Evolutionary conservation across 2,329 filamentous ascomycete species (phyloP), one percentile per base, ranked within the genome.

Genomic region (Aspergillus aculeatinus): DNA sequence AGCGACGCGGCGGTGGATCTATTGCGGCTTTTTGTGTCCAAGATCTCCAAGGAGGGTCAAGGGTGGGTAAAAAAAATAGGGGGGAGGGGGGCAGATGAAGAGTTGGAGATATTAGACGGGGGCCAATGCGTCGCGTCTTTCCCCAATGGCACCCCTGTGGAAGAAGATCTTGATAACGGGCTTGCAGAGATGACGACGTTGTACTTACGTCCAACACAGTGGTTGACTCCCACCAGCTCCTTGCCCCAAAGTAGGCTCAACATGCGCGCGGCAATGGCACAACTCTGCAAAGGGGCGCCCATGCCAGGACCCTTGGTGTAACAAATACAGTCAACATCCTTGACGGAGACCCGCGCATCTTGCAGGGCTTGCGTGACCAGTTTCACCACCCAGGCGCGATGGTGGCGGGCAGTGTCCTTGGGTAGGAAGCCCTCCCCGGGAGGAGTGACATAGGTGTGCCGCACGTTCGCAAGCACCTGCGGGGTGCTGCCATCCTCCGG

Each of bases 251-350:
- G 83, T 60, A 96, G 79, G 48, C 87, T 83, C 33, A 98, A 80
- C 63, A 90, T 91, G 61, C 95, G 85, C 21, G 93, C 95, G 1
- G 88, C 93, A 39, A 98, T 81, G 33, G 94, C 94, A 14, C 96
- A 92, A 62, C 88, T 88, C 63, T 93, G 90, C 29, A 99, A 82
- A 7, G 95, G 95, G 44, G 92, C 94, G 60, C 95, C 95, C 95
- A 99, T 99, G 0, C 95, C 95, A 0, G 95, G 95, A 0, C 95
- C 95, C 72, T 90, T 89, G 2, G 95, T 99, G 80, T 94, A 99
- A 83, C 93, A 97, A 68, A 99, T 89, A 77, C 92, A 96, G 76
- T 94, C 88, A 50, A 99, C 84, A 72, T 96, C 89, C 12, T 79
- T 71, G 14, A 87, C 77, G 0, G 76, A 69, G 3, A 91, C 73